Base-by-base conservation (phyloP, 2,329 filamentous ascomycete species). In the Talaromyces pinophilus region DNA sequence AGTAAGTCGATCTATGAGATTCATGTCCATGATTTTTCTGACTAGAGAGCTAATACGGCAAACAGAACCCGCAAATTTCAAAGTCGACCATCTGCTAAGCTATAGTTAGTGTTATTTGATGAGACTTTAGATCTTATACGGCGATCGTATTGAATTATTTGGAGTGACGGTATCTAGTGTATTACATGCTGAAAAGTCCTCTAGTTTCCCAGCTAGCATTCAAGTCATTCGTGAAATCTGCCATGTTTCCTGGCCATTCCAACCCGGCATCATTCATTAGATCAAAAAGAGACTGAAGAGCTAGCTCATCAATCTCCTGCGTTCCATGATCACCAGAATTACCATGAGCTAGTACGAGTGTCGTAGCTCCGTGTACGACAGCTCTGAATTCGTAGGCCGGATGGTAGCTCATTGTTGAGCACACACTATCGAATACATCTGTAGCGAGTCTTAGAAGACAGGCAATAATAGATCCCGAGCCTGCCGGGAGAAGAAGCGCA, bases 241-340 rank as follows among this genome's bases (percentile, higher is more conserved):
- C 28, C 35, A 70, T 55, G 10, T 55, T 70, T 13, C 69, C 69
- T 17, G 67, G 67, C 67, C 69, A 69, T 28, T 70, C 69, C 3
- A 70, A 63, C 3, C 69, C 69, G 5, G 67, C 67, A 48, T 70
- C 65, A 61, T 70, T 66, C 63, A 70, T 69, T 2, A 70, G 28
- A 42, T 69, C 67, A 3, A 67, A 42, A 3, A 70, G 35, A 30
- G 63, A 69, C 33, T 70, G 67, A 22, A 70, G 62, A 3, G 67
- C 69, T 13, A 62, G 38, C 38, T 69, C 67, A 22, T 67, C 66
- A 10, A 67, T 59, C 13, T 62, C 63, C 33, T 67, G 64, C 2
- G 28, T 38, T 22, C 25, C 35, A 38, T 46, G 54, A 17, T n/a
- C 28, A 19, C 30, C 17, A 5, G 55, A 19, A 19, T 62, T 28